Evolutionary conservation across 768 basidiomycete species (phyloP).

Genomic region (Ramaria sp.): DNA sequence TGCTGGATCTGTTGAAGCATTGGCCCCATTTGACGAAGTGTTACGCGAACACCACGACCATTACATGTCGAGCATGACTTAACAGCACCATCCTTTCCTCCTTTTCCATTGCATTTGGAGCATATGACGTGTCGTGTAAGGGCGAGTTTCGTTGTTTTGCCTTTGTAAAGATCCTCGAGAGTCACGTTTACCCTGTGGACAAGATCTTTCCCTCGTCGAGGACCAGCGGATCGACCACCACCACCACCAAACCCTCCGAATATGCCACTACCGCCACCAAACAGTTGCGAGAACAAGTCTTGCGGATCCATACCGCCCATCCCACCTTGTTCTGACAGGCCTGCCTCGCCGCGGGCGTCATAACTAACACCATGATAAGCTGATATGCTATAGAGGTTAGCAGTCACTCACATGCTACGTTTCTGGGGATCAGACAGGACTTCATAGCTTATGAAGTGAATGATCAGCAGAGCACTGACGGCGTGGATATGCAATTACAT

Average conservation of each 20-base stretch:
- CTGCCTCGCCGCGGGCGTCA: conserved; percentile 88
- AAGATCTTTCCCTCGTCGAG: conserved; percentile 94
- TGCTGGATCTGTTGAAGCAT: conserved; percentile 99
- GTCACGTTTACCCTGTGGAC: conserved; percentile 93
- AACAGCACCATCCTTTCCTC: conserved; percentile 95
- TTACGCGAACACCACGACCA: conserved; percentile 86
- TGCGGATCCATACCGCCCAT: conserved; percentile 95
- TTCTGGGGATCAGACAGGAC: conserved; percentile 83
- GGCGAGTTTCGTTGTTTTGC: conserved; percentile 96
- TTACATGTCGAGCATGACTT: conserved; percentile 64
- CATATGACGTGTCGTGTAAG: conserved; percentile 94
- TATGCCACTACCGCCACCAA: conserved; percentile 46
- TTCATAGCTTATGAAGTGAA: conserved; percentile 56
- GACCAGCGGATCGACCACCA: conserved; percentile 44
- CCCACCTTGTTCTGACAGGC: conserved; percentile 73
- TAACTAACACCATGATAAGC: conserved; percentile 29
- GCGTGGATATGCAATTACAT: conserved; percentile 24
- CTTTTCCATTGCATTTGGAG: conserved; percentile 87
- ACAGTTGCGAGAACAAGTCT: conserved; percentile 96
- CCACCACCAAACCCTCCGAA: conserved; percentile 61
- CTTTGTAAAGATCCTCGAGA: conserved; percentile 98
- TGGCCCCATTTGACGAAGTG: conserved; percentile 93
- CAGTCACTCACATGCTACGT: conserved; percentile 33
- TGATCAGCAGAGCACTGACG: background rate
- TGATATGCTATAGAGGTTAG: background rate